Evolutionary conservation across 2,329 filamentous ascomycete species (phyloP).

Genomic region (Pyrenophora teres): DNA sequence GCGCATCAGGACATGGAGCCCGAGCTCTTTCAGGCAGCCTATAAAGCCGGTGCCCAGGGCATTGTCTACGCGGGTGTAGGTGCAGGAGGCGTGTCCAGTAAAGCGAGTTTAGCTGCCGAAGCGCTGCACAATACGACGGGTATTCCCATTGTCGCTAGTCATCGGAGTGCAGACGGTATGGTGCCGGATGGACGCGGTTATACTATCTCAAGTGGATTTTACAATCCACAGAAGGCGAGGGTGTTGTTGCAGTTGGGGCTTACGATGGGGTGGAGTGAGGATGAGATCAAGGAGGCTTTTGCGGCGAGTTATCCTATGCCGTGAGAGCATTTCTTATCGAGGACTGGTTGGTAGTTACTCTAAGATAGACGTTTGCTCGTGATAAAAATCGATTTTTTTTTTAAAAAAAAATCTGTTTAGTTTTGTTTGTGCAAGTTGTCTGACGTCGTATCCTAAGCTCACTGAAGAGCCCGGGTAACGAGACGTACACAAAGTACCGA

Average conservation of each 20-base stretch:
- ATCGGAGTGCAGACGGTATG: slow-evolving; percentile 58
- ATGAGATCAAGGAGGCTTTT: slow-evolving; percentile 53
- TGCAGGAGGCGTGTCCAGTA: slow-evolving; percentile 53
- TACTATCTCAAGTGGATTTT: slow-evolving; percentile 55
- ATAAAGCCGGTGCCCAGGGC: slow-evolving; percentile 58
- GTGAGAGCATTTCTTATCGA: background rate
- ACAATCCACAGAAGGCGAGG: slow-evolving; percentile 62
- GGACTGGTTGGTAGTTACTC: too few species aligned
- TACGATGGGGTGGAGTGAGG: slow-evolving; percentile 35
- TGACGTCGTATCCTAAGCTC: too few species aligned
- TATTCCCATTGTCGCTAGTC: slow-evolving; percentile 58
- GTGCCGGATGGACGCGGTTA: slow-evolving; percentile 48
- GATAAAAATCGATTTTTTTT: too few species aligned
- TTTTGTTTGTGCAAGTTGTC: too few species aligned
- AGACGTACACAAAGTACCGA: too few species aligned
- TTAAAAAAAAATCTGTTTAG: too few species aligned
- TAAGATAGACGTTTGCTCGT: too few species aligned
- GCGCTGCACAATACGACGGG: slow-evolving; percentile 52
- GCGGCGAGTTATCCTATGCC: slow-evolving; percentile 38
- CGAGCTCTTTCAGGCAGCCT: slow-evolving; percentile 54
- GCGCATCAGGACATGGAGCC: slow-evolving; percentile 60
- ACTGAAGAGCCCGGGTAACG: too few species aligned
- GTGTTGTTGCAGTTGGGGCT: slow-evolving; percentile 54
- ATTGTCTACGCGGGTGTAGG: slow-evolving; percentile 62
- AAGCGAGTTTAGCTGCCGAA: slow-evolving; percentile 46